Evolutionary conservation across 2,329 filamentous ascomycete species (phyloP), one percentile per base, ranked within the genome.

Genomic region (Cladophialophora bantiana): DNA sequence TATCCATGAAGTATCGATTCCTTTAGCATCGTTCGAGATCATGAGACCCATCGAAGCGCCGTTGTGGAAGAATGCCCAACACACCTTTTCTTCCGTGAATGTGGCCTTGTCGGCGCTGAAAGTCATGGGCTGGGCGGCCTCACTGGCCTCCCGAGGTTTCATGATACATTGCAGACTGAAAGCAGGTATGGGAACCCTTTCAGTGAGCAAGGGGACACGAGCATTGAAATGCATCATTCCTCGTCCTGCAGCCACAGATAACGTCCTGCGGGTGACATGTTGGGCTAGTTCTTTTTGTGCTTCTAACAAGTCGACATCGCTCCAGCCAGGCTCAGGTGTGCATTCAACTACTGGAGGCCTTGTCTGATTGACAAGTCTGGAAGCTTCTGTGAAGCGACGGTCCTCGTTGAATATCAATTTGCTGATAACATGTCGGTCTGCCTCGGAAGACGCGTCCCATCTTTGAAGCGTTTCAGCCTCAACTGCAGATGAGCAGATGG

Each of bases 1-100:
- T 72, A 99, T 97, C 96, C 96, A 99, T 0, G 94, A 98, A 0
- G 94, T 97, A 75, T 99, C 95, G 69, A 99, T 98, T 3, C 94
- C 94, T 74, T 93, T 93, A 3, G 94, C 94, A 64, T 92, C 86
- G 12, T 89, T 90, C 5, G 95, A 97, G 59, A 99, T 96, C 65
- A 93, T 92, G 32, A 99, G 81, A 2, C 95, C 95, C 31, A 92
- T 92, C n/a, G 94, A 91, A 35, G 96, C 94, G 6, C 95, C 95
- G 66, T 96, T 93, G 77, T 99, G 95, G 79, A 99, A 99, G 79
- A 97, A 99, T 0, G 94, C 94, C 95, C 95, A 99, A 75, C 93
- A 94, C 48, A 97, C 93, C 78, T 96, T 98, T 74, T 99, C 95
- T 79, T 99, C 95, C 0, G 92, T 94, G 74, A 96, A 96, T 2